These are phyloP conservation scores for Litsea cubeba DNA, from an alignment of 164 flowering plant genomes.

Conservation along the genomic window DNA sequence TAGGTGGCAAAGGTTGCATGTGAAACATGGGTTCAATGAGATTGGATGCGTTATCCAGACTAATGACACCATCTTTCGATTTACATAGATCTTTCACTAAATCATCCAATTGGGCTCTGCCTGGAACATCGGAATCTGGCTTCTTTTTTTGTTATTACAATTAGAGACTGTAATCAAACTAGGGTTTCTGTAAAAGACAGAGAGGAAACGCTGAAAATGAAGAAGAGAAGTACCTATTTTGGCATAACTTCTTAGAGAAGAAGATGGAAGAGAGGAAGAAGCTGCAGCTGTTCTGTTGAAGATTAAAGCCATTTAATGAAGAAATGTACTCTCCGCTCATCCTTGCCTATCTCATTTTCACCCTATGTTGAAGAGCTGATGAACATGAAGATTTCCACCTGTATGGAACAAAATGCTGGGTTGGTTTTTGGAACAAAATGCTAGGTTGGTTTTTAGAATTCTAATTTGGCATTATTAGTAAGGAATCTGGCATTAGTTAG, in stretches of 20 bases:
- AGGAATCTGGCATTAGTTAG: too few species aligned
- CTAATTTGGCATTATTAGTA: too few species aligned
- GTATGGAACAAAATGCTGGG: too few species aligned
- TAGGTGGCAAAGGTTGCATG: conserved; percentile 12
- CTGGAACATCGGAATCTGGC: neutral
- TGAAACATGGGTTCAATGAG: conserved; percentile 5
- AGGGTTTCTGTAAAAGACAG: neutral
- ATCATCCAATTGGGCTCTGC: neutral
- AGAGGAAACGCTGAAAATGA: neutral
- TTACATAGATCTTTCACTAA: neutral
- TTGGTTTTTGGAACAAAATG: too few species aligned
- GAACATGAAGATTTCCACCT: too few species aligned
- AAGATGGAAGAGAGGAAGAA: neutral
- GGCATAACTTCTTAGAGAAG: neutral
- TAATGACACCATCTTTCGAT: neutral
- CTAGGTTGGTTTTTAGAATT: too few species aligned
- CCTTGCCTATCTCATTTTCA: too few species aligned
- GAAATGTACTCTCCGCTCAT: neutral
- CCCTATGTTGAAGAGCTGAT: too few species aligned
- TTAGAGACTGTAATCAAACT: neutral
- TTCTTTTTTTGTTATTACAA: neutral
- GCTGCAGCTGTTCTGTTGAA: neutral
- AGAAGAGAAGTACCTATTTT: neutral
- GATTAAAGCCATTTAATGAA: conserved; percentile 1
- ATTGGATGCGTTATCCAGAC: neutral